Base-by-base conservation (phyloP, 306 rosid species). In the Pterocarpus macrocarpus region DNA sequence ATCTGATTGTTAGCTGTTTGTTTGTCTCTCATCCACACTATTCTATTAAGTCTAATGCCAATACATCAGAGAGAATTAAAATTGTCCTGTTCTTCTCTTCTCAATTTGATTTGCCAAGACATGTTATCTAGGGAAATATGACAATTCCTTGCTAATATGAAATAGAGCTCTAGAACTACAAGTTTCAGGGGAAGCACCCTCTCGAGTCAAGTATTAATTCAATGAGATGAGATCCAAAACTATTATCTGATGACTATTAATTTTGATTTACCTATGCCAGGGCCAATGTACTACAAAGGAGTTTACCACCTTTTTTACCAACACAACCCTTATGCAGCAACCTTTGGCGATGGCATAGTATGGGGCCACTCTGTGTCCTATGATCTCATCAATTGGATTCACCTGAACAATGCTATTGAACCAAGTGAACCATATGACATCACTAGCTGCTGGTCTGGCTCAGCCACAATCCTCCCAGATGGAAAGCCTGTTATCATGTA, bases 381-480 rank as follows among this genome's bases (percentile, higher is more conserved):
- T 72, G 85, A 88, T 70, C 87, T 86, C 8, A 82, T 88, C 35
- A 77, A 88, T 52, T 86, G 91, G 91, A 45, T 88, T 75, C 87
- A 83, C 43, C 79, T 83, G n/a, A 79, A 81, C 4, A 66, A 49
- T 17, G 88, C 89, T 28, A 8, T 86, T 34, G 82, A 61, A 52
- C 91, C 91, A 28, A 76, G 85, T 32, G 84, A 86, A 8, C 69
- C 83, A 14, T 85, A 65, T 73, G 91, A 88, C 58, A 61, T 72
- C 3, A 88, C 72, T 28, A 87, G 91, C 44, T 88, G 88, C 72
- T 88, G 86, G 89, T 88, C 89, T 3, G 91, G 89, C 62, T 88
- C 91, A 52, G 82, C 83, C 8, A 88, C 89, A 16, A 69, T 83
- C 61, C 84, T 88, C 61, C 52, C 52, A 3, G 84, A 66, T 44